phyloP scores from a whole-genome alignment of 352 stramenopile genomes.

The Pythium plurisporium region DNA sequence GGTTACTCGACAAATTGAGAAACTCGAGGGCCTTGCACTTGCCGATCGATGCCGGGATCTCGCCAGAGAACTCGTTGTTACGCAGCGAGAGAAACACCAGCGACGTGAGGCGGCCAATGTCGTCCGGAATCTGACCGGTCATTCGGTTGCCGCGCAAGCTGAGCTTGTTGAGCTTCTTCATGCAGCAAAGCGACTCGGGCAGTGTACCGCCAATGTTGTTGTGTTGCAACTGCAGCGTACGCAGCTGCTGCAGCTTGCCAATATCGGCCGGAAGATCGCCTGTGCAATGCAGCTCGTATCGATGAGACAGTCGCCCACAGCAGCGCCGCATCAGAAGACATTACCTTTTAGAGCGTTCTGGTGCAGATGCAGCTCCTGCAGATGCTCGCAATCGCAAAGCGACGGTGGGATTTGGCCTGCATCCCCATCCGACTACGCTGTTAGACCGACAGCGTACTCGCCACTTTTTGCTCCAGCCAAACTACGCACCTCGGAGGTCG shows the following conservation, averaged over 20 bases:
- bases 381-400: conserved; percentile 39
- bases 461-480: too few species aligned
- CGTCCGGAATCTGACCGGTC: conserved; percentile 46
- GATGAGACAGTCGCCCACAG: not conserved
- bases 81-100: conserved; percentile 83
- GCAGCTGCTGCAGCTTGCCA: conserved; percentile 49
- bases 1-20: conserved; percentile 83
- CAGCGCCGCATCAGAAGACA: not conserved
- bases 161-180: conserved; percentile 64
- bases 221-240: conserved; percentile 77
- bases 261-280: conserved; percentile 46
- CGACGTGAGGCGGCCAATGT: conserved; percentile 60
- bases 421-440: too few species aligned
- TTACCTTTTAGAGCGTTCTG: conserved; percentile 73
- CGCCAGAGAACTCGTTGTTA: conserved; percentile 72
- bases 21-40: conserved; percentile 77
- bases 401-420: conserved; percentile 36
- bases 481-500: conserved; percentile 43
- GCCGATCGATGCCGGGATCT: conserved; percentile 65
- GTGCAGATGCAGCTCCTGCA: conserved; percentile 75
- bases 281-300: conserved; percentile 7
- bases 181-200: conserved; percentile 41
- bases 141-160: conserved; percentile 79
- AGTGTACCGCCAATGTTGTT: conserved; percentile 70
- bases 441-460: too few species aligned